These are phyloP conservation scores for Butyriboletus appendiculatus DNA, from an alignment of 1,284 basidiomycete species.

Conservation along the genomic window DNA sequence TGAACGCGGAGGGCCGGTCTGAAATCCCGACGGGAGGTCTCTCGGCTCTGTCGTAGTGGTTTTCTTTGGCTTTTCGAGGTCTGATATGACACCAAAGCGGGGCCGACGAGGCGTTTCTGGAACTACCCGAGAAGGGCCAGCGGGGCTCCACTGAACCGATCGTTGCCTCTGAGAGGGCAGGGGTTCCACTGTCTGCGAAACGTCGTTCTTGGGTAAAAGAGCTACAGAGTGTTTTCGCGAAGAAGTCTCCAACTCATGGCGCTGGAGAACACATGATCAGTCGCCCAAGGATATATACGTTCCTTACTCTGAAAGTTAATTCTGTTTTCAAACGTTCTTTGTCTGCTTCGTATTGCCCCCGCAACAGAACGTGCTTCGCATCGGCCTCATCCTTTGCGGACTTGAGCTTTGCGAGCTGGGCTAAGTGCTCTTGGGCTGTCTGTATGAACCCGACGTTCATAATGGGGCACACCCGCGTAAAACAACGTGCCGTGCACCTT, in stretches of 20 bases:
- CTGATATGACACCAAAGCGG: conserved; percentile 32
- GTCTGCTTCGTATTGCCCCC: conserved; percentile 64
- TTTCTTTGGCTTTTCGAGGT: conserved; percentile 23
- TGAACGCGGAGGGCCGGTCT: conserved; percentile 20
- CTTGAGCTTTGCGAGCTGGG: conserved; percentile 57
- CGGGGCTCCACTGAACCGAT: conserved; percentile 32
- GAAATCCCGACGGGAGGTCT: conserved; percentile 22
- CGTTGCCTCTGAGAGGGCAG: conserved; percentile 43
- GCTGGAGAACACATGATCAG: conserved; percentile 41
- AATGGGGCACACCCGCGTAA: neutral
- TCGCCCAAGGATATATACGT: conserved; percentile 2
- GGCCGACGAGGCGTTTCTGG: conserved; percentile 43
- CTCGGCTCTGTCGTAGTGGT: conserved; percentile 12
- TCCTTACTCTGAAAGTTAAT: conserved; percentile 62
- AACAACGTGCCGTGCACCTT: conserved; percentile 21
- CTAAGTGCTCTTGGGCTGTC: conserved; percentile 58
- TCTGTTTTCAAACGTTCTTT: conserved; percentile 71
- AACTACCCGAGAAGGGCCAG: conserved; percentile 31
- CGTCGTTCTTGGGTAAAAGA: conserved; percentile 43
- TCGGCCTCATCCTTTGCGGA: conserved; percentile 61
- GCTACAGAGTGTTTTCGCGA: conserved; percentile 50
- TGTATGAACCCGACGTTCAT: conserved; percentile 27
- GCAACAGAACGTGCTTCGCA: conserved; percentile 50
- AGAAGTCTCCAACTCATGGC: conserved; percentile 69
- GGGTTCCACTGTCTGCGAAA: conserved; percentile 41